Evolutionary conservation across 495 filamentous ascomycete species (phyloP).

Genomic region (Tuber umbilicatum): DNA sequence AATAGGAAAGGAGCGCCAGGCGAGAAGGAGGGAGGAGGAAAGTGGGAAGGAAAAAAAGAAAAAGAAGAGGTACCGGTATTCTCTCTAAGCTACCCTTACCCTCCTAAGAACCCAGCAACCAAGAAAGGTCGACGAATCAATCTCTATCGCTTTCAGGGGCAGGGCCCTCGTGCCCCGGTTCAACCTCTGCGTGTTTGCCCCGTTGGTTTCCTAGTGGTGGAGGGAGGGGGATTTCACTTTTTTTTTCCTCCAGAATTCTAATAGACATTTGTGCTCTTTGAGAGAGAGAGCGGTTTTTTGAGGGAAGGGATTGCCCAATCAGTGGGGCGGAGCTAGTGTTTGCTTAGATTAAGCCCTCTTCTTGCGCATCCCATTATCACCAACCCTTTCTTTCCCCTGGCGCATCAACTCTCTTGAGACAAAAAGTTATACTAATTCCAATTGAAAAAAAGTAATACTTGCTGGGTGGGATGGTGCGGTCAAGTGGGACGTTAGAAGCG

Average conservation of each 20-base stretch:
- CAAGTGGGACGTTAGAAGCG: constrained; percentile 36
- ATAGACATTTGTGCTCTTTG: not conserved
- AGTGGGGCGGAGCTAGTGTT: not conserved
- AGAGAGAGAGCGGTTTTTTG: not conserved
- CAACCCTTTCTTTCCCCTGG: constrained; percentile 15
- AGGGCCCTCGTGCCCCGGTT: constrained; percentile 26
- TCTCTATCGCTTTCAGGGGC: constrained; percentile 31
- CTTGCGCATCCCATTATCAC: constrained; percentile 12
- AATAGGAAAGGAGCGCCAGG: not conserved
- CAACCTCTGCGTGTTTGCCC: constrained; percentile 22
- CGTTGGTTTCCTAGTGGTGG: constrained; percentile 24
- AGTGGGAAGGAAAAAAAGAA: constrained; percentile 1
- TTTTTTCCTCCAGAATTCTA: not conserved
- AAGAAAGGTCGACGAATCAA: constrained; percentile 31
- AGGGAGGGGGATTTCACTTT: not conserved
- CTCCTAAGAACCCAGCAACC: constrained; percentile 16
- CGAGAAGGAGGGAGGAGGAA: not conserved
- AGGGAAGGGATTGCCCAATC: not conserved
- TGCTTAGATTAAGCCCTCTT: constrained; percentile 1
- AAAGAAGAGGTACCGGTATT: not conserved
- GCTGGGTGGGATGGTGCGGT: constrained; percentile 41
- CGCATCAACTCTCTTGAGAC: constrained; percentile 12
- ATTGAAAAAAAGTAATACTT: constrained; percentile 34
- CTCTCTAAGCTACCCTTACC: constrained; percentile 2
- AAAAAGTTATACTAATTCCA: constrained; percentile 29